A percentile compares a stretch with the other conserved stretches of the same genome.
Conservation (phyloP, 1,139 yeast species). For the Pichia sp. region DNA sequence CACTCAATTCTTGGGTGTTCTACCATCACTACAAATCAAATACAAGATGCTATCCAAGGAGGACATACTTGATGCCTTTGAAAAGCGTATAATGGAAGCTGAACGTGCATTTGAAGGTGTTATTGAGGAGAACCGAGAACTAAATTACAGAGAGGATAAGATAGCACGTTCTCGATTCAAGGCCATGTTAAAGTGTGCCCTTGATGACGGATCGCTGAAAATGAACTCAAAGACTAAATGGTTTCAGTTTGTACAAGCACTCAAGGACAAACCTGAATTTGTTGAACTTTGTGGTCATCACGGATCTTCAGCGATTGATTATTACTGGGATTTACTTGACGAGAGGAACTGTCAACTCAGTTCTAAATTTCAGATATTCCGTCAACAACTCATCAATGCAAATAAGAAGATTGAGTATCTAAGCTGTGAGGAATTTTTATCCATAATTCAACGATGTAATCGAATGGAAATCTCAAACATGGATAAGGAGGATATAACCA, state of each 20-base stretch:
- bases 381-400: slow-evolving; percentile 39
- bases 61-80: slow-evolving; percentile 55
- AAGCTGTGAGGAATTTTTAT: slow-evolving; percentile 12
- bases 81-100: slow-evolving; percentile 37
- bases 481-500: slow-evolving; percentile 21
- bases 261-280: slow-evolving; percentile 56
- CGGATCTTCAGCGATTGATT: slow-evolving; percentile 75
- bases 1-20: slow-evolving; percentile 19
- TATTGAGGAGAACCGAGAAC: slow-evolving; percentile 31
- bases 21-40: slow-evolving; percentile 26
- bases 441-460: slow-evolving; percentile 21
- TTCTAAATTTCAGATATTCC: slow-evolving; percentile 54
- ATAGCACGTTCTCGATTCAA: slow-evolving; percentile 57
- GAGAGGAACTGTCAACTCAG: slow-evolving; percentile 50
- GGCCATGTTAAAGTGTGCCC: slow-evolving; percentile 34
- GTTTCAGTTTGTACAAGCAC: slow-evolving; percentile 42
- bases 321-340: slow-evolving; percentile 71
- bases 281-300: slow-evolving; percentile 61
- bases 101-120: slow-evolving; percentile 33
- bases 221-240: slow-evolving; percentile 55
- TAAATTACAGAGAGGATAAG: slow-evolving; percentile 52
- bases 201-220: slow-evolving; percentile 16
- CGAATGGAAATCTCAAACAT: slow-evolving; percentile 13
- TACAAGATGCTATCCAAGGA: slow-evolving; percentile 44
- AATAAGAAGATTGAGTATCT: slow-evolving; percentile 7